phyloP scores from a whole-genome alignment of 805 yeast genomes.

The Metschnikowia dekortorum region DNA sequence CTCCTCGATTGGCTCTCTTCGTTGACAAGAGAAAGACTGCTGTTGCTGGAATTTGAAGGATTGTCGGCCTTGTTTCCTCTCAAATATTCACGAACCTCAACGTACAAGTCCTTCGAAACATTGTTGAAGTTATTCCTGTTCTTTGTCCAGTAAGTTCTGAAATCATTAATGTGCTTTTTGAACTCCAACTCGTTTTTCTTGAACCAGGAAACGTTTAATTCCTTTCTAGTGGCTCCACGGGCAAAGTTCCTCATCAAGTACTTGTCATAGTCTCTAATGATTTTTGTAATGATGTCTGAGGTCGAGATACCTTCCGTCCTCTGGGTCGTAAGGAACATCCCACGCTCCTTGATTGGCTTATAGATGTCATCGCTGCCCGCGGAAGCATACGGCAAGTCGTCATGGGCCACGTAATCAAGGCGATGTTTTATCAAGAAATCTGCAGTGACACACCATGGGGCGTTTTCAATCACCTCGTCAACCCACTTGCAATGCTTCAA shows the following conservation, averaged over 20 bases:
- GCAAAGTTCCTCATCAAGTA: constrained; percentile 96
- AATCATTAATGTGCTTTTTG: constrained; percentile 83
- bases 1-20: constrained; percentile 31
- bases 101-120: constrained; percentile 76
- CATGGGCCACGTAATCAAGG: constrained; percentile 97
- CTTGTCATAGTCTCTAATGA: constrained; percentile 93
- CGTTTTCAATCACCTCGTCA: constrained; percentile 89
- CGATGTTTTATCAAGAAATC: constrained; percentile 73
- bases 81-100: constrained; percentile 75
- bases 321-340: constrained; percentile 90
- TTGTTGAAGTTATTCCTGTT: constrained; percentile 64
- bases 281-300: constrained; percentile 90
- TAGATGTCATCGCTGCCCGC: constrained; percentile 90
- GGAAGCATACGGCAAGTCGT: constrained; percentile 90
- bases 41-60: constrained; percentile 13
- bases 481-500: constrained; percentile 94
- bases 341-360: constrained; percentile 83
- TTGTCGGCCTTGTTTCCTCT: constrained; percentile 40
- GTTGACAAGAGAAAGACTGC: constrained; percentile 17
- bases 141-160: constrained; percentile 79
- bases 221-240: constrained; percentile 95
- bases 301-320: constrained; percentile 96
- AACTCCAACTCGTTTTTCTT: constrained; percentile 94
- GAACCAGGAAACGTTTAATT: constrained; percentile 93
- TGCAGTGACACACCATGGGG: constrained; percentile 93